phyloP scores from a whole-genome alignment of 2,329 filamentous ascomycete species.

The Beauveria caledonica region DNA sequence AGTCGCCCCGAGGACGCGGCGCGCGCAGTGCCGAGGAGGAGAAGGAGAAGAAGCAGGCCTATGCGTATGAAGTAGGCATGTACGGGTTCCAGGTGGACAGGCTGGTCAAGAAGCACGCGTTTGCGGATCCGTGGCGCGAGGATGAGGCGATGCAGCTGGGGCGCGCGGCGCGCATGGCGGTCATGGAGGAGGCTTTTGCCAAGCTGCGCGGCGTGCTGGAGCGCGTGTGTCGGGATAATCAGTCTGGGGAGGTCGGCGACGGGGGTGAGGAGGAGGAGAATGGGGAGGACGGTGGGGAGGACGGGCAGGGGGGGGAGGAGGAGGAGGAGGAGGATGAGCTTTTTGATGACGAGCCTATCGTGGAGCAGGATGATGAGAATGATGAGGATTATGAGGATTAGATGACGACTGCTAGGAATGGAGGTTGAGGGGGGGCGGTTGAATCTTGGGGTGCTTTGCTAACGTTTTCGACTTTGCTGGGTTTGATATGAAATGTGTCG shows the following conservation, averaged over 20 bases:
- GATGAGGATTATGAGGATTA: slow-evolving; percentile 6
- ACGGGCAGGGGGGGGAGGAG: neutral
- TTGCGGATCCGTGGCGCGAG: slow-evolving; percentile 15
- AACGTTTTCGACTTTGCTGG: no score
- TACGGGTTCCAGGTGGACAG: neutral
- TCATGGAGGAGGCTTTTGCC: neutral
- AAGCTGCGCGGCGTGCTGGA: neutral
- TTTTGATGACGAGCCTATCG: neutral
- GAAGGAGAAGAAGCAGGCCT: slow-evolving; percentile 11
- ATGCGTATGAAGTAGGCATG: slow-evolving; percentile 14
- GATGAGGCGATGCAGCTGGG: slow-evolving; percentile 16
- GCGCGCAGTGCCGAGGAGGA: neutral
- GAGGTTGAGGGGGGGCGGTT: no score
- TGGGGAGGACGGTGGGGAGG: neutral
- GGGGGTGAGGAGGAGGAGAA: neutral
- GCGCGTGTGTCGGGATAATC: neutral
- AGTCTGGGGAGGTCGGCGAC: neutral
- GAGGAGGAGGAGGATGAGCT: neutral
- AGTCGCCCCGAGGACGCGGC: neutral
- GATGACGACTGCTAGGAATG: neutral
- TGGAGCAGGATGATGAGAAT: neutral
- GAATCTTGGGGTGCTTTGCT: no score
- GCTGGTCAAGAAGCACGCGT: neutral
- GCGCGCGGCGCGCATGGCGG: slow-evolving; percentile 15
- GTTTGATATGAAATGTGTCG: no score